Base-by-base conservation (phyloP, 192 early-diverging fungal genomes). In the Jimgerdemannia lactiflua region DNA sequence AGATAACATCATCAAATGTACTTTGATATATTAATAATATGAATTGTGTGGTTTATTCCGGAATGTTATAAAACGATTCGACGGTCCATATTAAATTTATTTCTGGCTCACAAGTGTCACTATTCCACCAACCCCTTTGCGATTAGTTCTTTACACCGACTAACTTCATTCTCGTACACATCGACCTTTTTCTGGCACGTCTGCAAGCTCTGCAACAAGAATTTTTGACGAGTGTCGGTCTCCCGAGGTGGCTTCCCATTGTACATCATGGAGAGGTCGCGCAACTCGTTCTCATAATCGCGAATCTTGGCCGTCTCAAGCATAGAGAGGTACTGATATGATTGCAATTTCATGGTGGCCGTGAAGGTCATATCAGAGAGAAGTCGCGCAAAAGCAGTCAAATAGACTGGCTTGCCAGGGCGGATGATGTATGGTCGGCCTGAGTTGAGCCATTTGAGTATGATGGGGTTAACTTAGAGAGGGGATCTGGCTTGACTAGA, bases 391-490 rank as follows among this genome's bases (percentile, higher is more conserved):
- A 97, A 99, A 4, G 94, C 97, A 1, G 90, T 83, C 39, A 85
- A 80, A 76, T 90, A 96, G 4, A 99, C 87, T 2, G 96, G 98
- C 20, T 95, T 91, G 10, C 93, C 94, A 3, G 95, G 88, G 41
- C 87, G 84, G 63, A 99, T 91, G n/a, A 78, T 77, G 70, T 88
- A 84, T 40, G 97, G 95, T 39, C 96, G 91, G 54, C 95, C 94
- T 92, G 78, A 29, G 29, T 29, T 29, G 29, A 29, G 14, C 64
- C 64, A 65, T 65, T 65, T 29, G 29, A 29, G 29, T 29, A 29
- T 29, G 29, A 29, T 29, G 29, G 29, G 4, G 20, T 44, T 20
- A 7, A 67, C 43, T 29, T 29, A 79, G 68, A 49, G 43, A 17
- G 69, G 41, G 59, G 20, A n/a, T 77, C 11, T 68, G n/a, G 80